phyloP scores from a whole-genome alignment of 2,329 filamentous ascomycete genomes.

The Trichoderma atrobrunneum region DNA sequence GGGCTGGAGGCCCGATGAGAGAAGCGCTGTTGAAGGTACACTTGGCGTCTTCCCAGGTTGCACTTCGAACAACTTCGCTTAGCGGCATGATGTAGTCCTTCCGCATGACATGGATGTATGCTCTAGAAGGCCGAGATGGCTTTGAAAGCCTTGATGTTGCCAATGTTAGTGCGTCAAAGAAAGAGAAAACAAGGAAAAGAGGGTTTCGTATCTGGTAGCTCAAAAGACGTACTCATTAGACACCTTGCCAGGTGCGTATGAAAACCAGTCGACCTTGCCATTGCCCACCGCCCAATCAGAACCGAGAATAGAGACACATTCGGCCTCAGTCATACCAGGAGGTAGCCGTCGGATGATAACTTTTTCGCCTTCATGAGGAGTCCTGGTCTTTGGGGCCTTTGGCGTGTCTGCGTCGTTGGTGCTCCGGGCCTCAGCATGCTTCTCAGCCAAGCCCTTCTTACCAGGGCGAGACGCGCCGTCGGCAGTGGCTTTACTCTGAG shows the following conservation, averaged over 20 bases:
- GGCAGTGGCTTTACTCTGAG: constrained; percentile 20
- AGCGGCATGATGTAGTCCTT: constrained; percentile 65
- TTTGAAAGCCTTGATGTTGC: constrained; percentile 66
- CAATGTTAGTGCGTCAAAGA: constrained; percentile 20
- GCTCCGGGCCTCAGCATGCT: constrained; percentile 28
- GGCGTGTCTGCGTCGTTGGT: constrained; percentile 30
- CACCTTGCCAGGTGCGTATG: constrained; percentile 65
- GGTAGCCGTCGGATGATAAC: constrained; percentile 80
- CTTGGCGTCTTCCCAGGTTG: constrained; percentile 77
- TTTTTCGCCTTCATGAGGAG: constrained; percentile 64
- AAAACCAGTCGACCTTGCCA: constrained; percentile 82
- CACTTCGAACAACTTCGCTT: constrained; percentile 65
- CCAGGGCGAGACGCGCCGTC: constrained; percentile 25
- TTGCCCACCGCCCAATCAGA: constrained; percentile 77
- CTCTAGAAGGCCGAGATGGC: constrained; percentile 74
- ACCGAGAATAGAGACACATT: constrained; percentile 71
- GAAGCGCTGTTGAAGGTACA: constrained; percentile 69
- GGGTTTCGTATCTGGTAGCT: not conserved
- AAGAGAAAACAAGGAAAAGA: not conserved
- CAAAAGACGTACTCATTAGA: constrained; percentile 69
- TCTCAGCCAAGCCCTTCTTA: constrained; percentile 30
- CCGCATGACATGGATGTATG: constrained; percentile 78
- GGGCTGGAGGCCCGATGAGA: constrained; percentile 71
- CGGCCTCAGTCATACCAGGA: constrained; percentile 75
- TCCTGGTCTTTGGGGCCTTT: constrained; percentile 32